Evolutionary conservation across 495 filamentous ascomycete species (phyloP), one percentile per base, ranked within the genome.

Genomic region (Bombardia bombarda): DNA sequence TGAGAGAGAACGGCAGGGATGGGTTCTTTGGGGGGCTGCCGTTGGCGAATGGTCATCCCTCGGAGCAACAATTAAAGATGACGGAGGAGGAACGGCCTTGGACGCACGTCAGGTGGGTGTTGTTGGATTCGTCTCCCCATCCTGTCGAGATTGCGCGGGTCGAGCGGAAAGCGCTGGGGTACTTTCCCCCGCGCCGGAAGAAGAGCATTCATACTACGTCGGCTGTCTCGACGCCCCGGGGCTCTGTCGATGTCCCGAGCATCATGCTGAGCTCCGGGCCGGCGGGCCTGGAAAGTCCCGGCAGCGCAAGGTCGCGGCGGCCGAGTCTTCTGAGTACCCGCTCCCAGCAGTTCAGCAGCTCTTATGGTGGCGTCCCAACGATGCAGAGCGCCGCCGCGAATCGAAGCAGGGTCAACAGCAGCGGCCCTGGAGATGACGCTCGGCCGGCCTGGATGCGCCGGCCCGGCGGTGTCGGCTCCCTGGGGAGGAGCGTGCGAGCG

Each of bases 181-280:
- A 89, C 63, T 97, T 96, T 55, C 90, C 92, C 1, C 87, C 87
- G 12, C 78, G 87, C 2, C 76, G 92, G 53, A 86, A 88, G 72
- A 96, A 94, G 70, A 75, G 67, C 48, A 48, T 67, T 7, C 63
- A 76, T 32, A 70, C 75, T 7, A 63, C 61, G 8, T 79, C 78
- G 1, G 65, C 77, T 30, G 43, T 74, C 14, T 78, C 77, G 17
- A 81, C 80, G 6, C 80, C 82, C 4, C 70, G 77, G 13, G 68
- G 65, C n/a, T 85, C 82, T 4, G 51, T 78, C 19, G 82, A 86
- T 34, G 56, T 82, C 39, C 75, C 74, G 4, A 73, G 53, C 32
- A 39, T 50, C 26, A 43, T 57, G 2, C 46, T 62, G 2, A 55
- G 56, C 63, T 56, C 57, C 50, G 57, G 69, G 51, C 16, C 49